Evolutionary conservation across 108 stramenopile genomes (phyloP), one percentile per base, ranked within the genome.

Genomic region (Asterionellopsis glacialis): DNA sequence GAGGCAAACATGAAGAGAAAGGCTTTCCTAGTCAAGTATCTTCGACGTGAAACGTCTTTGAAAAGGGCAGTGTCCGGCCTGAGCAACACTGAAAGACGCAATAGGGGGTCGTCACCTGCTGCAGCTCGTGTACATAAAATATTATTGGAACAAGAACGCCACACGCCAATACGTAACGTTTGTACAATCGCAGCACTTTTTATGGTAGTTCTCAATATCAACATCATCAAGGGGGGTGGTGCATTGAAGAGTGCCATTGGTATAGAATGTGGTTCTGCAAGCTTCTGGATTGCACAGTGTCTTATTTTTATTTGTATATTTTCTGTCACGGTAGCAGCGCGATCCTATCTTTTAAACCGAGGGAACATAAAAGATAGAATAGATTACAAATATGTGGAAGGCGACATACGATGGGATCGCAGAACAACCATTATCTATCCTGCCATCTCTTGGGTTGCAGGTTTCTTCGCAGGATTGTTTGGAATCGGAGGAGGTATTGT

Each of bases 391-490:
- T 97, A 96, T 64, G 79, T 78, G 7, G 85, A 93, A 28, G 98
- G 98, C 39, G 98, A 98, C 67, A 85, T 98, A 19, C 67, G 81
- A 61, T 98, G 98, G 98, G 73, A 93, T 65, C 65, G 48, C 14
- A 65, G 74, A n/a, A 67, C 91, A 13, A 95, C 96, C 2, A 61
- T 95, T 15, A 62, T 90, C 12, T 98, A 96, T 67, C 98, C 98
- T 0, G 41, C 69, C 9, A 61, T 98, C 40, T 96, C 94, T 47
- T 83, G 84, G 52, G 56, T 95, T 9, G 98, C 98, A 19, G 98
- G 98, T 1, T 82, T 97, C 67, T 91, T 88, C 69, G 98, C 96
- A 9, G 98, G 98, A 10, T 83, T 97, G 90, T 97, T 96, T 64
- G 97, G 95, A 9, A 73, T 97, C 0, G 81, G 93, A 2, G 95